Evolutionary conservation across 306 rosid species (phyloP).

Genomic region (Ormosia semicastrata): DNA sequence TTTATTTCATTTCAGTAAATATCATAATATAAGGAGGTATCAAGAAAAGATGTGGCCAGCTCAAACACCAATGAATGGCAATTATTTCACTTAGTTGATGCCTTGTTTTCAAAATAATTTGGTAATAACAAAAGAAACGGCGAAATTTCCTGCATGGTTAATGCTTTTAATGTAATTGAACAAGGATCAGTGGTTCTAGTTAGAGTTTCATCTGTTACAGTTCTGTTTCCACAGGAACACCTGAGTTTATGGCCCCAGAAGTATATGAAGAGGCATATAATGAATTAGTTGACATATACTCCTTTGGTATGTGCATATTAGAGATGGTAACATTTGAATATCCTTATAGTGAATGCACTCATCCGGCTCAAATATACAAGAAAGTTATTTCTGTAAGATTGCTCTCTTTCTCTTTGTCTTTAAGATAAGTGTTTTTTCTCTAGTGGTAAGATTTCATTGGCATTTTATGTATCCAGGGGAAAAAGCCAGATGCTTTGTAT

Average conservation of each 20-base stretch:
- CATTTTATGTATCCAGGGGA: conserved; percentile 60
- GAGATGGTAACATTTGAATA: conserved; percentile 97
- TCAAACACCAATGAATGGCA: not conserved
- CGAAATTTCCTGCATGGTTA: not conserved
- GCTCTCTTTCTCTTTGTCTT: conserved; percentile 11
- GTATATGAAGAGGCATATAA: conserved; percentile 93
- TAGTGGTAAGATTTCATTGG: conserved; percentile 28
- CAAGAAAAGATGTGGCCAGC: not conserved
- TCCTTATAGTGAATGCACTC: conserved; percentile 94
- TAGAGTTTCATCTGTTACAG: conserved; percentile 18
- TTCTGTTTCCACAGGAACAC: conserved; percentile 65
- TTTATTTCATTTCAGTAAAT: not conserved
- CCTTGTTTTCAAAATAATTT: conserved; percentile 20
- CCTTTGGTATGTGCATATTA: conserved; percentile 98
- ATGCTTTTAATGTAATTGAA: not conserved
- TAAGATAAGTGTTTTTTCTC: not conserved
- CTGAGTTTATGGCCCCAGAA: conserved; percentile 99
- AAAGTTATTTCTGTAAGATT: conserved; percentile 88
- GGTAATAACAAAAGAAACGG: not conserved
- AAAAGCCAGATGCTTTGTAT: conserved; percentile 82
- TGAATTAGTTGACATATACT: conserved; percentile 93
- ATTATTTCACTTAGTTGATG: conserved; percentile 16
- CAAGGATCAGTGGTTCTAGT: not conserved
- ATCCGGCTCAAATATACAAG: conserved; percentile 96
- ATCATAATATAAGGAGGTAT: not conserved